phyloP scores from a whole-genome alignment of 352 stramenopile genomes.

The Phytophthora melonis region DNA sequence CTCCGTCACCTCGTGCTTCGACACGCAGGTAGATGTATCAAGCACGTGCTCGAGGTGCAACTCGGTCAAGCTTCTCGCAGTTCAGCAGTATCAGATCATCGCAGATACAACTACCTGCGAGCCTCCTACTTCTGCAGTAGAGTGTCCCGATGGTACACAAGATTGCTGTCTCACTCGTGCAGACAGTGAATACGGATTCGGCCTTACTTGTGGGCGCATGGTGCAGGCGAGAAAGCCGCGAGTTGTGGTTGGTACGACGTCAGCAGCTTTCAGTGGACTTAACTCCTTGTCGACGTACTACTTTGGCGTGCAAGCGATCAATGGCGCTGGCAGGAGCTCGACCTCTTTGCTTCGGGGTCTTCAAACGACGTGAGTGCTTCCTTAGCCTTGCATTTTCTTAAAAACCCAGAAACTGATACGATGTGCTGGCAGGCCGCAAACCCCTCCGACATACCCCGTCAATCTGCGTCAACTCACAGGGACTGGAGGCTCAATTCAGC shows the following conservation, averaged over 20 bases:
- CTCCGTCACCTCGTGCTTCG: constrained; percentile 43
- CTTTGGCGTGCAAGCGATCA: constrained; percentile 61
- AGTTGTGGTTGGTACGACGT: constrained; percentile 46
- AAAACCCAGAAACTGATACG: not conserved
- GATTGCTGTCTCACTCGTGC: constrained; percentile 52
- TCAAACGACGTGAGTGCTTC: constrained; percentile 44
- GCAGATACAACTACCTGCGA: constrained; percentile 23
- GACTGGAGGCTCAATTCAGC: constrained; percentile 53
- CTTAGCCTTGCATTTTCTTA: not conserved
- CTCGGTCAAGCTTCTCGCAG: constrained; percentile 27
- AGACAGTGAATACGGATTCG: constrained; percentile 25
- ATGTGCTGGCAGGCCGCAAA: constrained; percentile 41
- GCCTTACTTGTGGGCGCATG: constrained; percentile 40
- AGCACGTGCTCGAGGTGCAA: constrained; percentile 46
- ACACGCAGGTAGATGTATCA: not conserved
- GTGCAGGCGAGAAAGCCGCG: constrained; percentile 10
- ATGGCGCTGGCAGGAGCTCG: constrained; percentile 43
- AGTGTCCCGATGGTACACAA: constrained; percentile 49
- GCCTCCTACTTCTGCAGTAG: constrained; percentile 7
- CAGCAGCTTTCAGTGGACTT: constrained; percentile 48
- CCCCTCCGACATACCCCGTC: constrained; percentile 43
- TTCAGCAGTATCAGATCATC: constrained; percentile 41
- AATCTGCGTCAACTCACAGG: constrained; percentile 34
- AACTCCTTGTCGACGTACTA: constrained; percentile 64
- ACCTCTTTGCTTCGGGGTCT: constrained; percentile 44